These are phyloP conservation scores for Guyanaporus albipodus DNA, from an alignment of 768 basidiomycete species.

Conservation along the genomic window DNA sequence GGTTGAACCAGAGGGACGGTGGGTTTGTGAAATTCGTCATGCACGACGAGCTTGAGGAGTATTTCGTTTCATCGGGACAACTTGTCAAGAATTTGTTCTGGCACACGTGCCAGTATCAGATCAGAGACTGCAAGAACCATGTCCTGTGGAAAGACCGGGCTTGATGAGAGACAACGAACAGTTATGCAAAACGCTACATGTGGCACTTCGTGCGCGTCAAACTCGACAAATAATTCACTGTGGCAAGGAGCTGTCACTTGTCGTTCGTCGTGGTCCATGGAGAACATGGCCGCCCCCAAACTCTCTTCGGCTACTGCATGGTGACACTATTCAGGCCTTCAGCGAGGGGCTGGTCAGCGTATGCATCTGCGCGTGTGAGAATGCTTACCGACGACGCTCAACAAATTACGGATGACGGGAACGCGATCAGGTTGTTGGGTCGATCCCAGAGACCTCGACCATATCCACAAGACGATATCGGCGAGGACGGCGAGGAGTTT, in stretches of 20 bases:
- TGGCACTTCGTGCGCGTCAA: not conserved
- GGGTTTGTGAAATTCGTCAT: conserved; percentile 6
- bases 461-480: no score
- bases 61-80: not conserved
- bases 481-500: no score
- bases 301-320: conserved; percentile 12
- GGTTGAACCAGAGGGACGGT: conserved; percentile 22
- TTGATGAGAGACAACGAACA: not conserved
- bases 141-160: not conserved
- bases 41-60: not conserved
- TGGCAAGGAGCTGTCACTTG: not conserved
- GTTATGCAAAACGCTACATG: not conserved
- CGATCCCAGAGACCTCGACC: no score
- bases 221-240: conserved; percentile 14
- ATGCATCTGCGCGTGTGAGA: no score
- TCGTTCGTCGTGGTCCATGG: conserved; percentile 5
- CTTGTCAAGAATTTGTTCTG: conserved; percentile 5
- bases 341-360: no score
- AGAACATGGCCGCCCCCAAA: conserved; percentile 5
- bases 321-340: no score
- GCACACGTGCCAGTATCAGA: not conserved
- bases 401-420: no score
- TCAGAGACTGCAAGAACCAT: not conserved
- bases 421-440: no score
- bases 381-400: no score